Conservation (phyloP, 345 rosid genomes). For the Microcos paniculata region DNA sequence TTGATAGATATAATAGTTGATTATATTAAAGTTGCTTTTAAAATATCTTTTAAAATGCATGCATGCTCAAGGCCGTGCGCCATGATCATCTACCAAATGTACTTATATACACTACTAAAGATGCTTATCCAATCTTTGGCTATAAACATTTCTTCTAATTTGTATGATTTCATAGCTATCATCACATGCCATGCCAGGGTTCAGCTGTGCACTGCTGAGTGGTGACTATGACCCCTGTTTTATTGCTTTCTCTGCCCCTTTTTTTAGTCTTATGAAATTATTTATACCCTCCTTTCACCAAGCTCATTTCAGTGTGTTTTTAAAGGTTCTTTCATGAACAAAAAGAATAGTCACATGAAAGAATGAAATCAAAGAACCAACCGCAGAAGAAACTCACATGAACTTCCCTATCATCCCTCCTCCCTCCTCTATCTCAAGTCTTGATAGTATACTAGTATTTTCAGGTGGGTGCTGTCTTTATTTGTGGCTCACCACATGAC, state of each 20-base stretch:
- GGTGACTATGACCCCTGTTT: slow-evolving; percentile 16
- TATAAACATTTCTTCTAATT: not conserved
- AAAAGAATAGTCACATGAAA: slow-evolving; percentile 12
- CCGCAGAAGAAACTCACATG: slow-evolving; percentile 21
- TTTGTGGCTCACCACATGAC: slow-evolving; percentile 1
- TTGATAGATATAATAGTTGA: not conserved
- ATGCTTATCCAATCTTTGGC: slow-evolving; percentile 8
- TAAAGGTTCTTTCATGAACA: slow-evolving; percentile 19
- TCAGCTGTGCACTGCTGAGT: slow-evolving; percentile 11
- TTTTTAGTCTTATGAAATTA: not conserved
- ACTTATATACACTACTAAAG: slow-evolving; percentile 11
- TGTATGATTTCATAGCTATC: not conserved
- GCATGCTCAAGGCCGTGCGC: slow-evolving; percentile 6
- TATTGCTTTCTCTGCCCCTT: not conserved
- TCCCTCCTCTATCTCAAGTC: not conserved
- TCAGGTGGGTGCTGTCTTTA: slow-evolving; percentile 7
- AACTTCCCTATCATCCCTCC: not conserved
- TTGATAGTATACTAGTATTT: slow-evolving; percentile 1
- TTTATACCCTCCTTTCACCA: not conserved
- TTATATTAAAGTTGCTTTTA: not conserved
- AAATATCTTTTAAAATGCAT: not conserved
- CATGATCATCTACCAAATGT: not conserved
- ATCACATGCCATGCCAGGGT: slow-evolving; percentile 23
- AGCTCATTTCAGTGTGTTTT: slow-evolving; percentile 3
- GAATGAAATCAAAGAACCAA: not conserved